Conservation (phyloP, 352 stramenopile species). For the Halophytophthora batemanensis region DNA sequence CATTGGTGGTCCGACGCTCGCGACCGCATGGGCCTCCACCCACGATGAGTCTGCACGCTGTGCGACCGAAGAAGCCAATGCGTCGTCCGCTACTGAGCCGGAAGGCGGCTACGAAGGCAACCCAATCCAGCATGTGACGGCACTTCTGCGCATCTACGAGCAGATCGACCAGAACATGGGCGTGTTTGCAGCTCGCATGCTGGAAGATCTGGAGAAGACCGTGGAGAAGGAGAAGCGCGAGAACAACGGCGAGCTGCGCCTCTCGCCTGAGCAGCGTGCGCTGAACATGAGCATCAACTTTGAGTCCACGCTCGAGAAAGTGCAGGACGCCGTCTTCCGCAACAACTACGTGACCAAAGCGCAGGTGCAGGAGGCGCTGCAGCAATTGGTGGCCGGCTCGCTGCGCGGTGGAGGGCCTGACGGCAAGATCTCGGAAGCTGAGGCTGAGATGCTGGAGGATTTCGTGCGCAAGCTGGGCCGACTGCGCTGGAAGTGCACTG, state of each 20-base stretch:
- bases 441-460: conserved; percentile 67
- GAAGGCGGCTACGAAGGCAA: conserved; percentile 48
- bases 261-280: conserved; percentile 66
- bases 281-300: conserved; percentile 84
- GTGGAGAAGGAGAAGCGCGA: conserved; percentile 44
- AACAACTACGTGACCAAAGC: conserved; percentile 83
- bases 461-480: conserved; percentile 71
- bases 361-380: conserved; percentile 71
- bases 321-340: conserved; percentile 80
- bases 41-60: conserved; percentile 12
- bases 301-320: conserved; percentile 72
- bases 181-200: conserved; percentile 64
- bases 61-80: conserved; percentile 13
- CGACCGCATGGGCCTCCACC: not conserved
- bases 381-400: conserved; percentile 50
- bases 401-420: conserved; percentile 44
- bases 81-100: not conserved
- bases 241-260: conserved; percentile 43
- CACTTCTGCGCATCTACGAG: conserved; percentile 71
- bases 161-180: conserved; percentile 87
- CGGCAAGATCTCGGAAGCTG: conserved; percentile 54
- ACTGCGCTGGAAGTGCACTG: conserved; percentile 77
- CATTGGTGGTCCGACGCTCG: conserved; percentile 7
- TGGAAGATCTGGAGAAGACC: conserved; percentile 56
- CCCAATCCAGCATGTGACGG: conserved; percentile 67